phyloP scores from a whole-genome alignment of 352 stramenopile genomes.

The Pythium insidiosum region DNA sequence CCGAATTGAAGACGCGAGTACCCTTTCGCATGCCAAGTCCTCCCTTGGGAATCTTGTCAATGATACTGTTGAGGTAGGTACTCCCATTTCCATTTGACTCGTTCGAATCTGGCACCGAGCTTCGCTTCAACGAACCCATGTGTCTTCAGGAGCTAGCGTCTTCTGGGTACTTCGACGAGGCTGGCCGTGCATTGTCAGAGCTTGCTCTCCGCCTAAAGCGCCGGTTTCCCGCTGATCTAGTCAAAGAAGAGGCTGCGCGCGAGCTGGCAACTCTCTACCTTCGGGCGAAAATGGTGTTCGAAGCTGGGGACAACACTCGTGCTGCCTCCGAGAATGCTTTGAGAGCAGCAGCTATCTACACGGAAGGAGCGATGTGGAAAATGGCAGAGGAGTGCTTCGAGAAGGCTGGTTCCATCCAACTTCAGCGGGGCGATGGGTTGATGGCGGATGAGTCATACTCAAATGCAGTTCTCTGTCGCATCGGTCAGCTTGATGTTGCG shows the following conservation, averaged over 20 bases:
- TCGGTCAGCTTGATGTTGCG: slow-evolving; percentile 43
- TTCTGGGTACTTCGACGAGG: slow-evolving; percentile 60
- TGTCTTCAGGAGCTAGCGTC: slow-evolving; percentile 44
- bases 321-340: slow-evolving; percentile 40
- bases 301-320: slow-evolving; percentile 40
- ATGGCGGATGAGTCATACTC: slow-evolving; percentile 46
- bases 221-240: slow-evolving; percentile 34
- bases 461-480: slow-evolving; percentile 50
- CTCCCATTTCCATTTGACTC: too few relatives aligned
- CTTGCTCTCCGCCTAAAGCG: slow-evolving; percentile 53
- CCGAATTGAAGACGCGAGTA: slow-evolving; percentile 32
- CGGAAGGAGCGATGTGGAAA: slow-evolving; percentile 40
- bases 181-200: slow-evolving; percentile 43
- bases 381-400: slow-evolving; percentile 50
- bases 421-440: slow-evolving; percentile 20
- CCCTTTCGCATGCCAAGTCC: too few relatives aligned
- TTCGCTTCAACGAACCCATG: too few relatives aligned
- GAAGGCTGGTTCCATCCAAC: slow-evolving; percentile 37
- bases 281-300: slow-evolving; percentile 40
- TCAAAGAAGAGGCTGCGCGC: slow-evolving; percentile 4
- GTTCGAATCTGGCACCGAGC: too few relatives aligned
- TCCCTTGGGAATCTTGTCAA: too few relatives aligned
- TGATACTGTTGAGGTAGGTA: too few relatives aligned
- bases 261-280: slow-evolving; percentile 30
- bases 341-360: slow-evolving; percentile 39